A percentile compares a stretch with the other conserved stretches of the same genome.
These are phyloP conservation scores for Hymenotorrendiella dingleyae DNA, from an alignment of 2,329 filamentous ascomycete species.

Conservation along the genomic window DNA sequence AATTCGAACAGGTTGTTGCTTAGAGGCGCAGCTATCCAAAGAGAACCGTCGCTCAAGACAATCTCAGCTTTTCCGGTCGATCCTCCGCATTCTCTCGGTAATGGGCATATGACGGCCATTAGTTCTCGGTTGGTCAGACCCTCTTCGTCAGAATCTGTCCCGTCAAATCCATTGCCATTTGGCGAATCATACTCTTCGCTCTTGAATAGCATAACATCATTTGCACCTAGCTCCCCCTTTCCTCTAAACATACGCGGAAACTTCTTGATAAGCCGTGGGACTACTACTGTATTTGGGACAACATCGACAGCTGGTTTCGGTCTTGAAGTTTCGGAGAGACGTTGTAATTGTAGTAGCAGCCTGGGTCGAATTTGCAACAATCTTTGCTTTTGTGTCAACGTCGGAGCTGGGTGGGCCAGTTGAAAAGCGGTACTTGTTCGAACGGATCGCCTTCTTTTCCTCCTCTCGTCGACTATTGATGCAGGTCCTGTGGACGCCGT, in stretches of 20 bases:
- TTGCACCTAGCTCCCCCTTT: conserved; percentile 57
- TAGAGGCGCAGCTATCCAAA: conserved; percentile 50
- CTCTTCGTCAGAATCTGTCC: conserved; percentile 45
- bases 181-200: conserved; percentile 57
- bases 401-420: conserved; percentile 62
- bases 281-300: conserved; percentile 61
- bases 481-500: no score
- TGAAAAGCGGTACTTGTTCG: conserved; percentile 58
- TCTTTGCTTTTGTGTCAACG: conserved; percentile 50
- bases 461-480: conserved; percentile 17
- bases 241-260: conserved; percentile 60
- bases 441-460: conserved; percentile 39
- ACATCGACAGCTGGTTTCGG: conserved; percentile 67
- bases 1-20: conserved; percentile 62
- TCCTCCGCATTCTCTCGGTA: conserved; percentile 46
- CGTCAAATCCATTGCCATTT: conserved; percentile 50
- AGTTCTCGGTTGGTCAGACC: conserved; percentile 47
- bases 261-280: conserved; percentile 52
- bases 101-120: conserved; percentile 63
- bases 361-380: conserved; percentile 59
- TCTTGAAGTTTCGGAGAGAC: conserved; percentile 52
- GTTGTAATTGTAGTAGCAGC: conserved; percentile 66
- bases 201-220: conserved; percentile 65
- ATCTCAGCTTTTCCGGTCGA: conserved; percentile 46
- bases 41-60: conserved; percentile 56